Conservation (phyloP, 1,284 basidiomycete species). For the Ceratobasidium papillatum region DNA sequence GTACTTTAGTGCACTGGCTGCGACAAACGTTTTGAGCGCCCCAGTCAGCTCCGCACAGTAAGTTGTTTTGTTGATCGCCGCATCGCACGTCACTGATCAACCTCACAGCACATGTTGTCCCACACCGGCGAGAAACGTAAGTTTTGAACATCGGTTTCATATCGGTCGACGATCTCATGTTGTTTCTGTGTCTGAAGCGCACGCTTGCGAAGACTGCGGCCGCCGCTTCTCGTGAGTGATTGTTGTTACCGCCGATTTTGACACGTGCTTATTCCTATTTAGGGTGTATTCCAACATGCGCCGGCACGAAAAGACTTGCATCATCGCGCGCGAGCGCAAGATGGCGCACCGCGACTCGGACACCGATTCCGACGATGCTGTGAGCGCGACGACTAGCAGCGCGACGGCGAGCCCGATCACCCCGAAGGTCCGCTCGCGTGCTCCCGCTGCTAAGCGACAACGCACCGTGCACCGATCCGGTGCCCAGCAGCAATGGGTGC, state of each 20-base stretch:
- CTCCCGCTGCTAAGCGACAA: constrained; percentile 32
- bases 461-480: constrained; percentile 25
- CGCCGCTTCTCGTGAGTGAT: constrained; percentile 35
- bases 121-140: constrained; percentile 37
- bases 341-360: constrained; percentile 36
- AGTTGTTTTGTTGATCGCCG: background rate
- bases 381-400: constrained; percentile 28
- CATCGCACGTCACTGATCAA: background rate
- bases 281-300: constrained; percentile 38
- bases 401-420: constrained; percentile 27
- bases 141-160: constrained; percentile 13
- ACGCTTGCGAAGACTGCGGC: constrained; percentile 36
- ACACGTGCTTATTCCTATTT: constrained; percentile 19
- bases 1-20: constrained; percentile 31
- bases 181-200: constrained; percentile 24
- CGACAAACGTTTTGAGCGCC: constrained; percentile 36
- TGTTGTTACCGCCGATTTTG: background rate
- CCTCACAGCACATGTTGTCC: constrained; percentile 34
- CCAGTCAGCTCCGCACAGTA: constrained; percentile 36
- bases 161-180: constrained; percentile 10
- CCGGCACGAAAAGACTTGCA: constrained; percentile 37
- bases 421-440: constrained; percentile 26
- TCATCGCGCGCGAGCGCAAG: constrained; percentile 36
- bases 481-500: constrained; percentile 27
- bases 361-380: constrained; percentile 31